These are phyloP conservation scores for Beauveria medogensis DNA, from an alignment of 2,329 filamentous ascomycete genomes.

Conservation along the genomic window DNA sequence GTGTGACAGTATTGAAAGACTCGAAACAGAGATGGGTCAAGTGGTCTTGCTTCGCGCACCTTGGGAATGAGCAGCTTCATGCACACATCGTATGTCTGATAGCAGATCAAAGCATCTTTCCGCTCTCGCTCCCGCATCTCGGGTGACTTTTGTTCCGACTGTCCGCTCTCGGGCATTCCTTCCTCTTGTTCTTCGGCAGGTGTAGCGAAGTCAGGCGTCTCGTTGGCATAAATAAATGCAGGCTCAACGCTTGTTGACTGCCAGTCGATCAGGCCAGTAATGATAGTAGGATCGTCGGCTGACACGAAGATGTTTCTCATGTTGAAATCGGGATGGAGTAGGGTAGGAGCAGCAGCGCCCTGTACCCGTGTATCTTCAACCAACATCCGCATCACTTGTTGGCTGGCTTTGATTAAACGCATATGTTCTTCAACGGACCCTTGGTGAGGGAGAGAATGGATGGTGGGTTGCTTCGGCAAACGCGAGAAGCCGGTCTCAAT, in stretches of 20 bases:
- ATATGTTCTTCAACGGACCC: background rate
- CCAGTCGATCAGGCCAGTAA: background rate
- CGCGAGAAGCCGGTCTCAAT: background rate
- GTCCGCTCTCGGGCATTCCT: background rate
- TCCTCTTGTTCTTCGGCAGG: background rate
- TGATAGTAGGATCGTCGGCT: background rate
- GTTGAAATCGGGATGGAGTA: background rate
- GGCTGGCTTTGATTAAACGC: background rate
- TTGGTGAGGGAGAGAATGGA: background rate
- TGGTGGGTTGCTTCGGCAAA: background rate
- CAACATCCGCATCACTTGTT: background rate
- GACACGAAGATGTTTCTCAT: background rate
- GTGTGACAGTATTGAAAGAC: background rate
- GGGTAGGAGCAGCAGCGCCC: background rate
- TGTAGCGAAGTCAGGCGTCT: background rate
- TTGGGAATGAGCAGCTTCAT: background rate
- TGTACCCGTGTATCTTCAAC: background rate
- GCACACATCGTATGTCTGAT: background rate
- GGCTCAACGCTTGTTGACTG: background rate
- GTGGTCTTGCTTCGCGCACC: background rate
- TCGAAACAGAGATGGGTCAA: background rate
- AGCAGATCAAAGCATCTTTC: background rate
- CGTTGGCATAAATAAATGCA: background rate
- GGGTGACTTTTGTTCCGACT: background rate
- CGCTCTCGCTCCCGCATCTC: background rate